phyloP scores from a whole-genome alignment of 2,329 filamentous ascomycete species.

The Arthrobotrys pseudoclavata region DNA sequence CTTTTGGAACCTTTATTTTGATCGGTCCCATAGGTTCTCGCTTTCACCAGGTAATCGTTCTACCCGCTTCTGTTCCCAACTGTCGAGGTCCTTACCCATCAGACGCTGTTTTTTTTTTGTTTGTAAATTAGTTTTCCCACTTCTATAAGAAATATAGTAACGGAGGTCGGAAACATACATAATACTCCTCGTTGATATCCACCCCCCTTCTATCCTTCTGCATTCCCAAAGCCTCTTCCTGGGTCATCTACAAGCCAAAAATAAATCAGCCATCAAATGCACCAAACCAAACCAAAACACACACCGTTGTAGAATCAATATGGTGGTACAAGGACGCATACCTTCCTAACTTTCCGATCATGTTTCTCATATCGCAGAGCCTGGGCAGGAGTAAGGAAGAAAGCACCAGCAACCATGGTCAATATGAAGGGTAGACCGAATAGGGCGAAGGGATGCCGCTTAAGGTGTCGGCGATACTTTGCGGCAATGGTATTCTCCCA shows the following conservation, averaged over 20 bases:
- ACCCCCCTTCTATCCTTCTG: slow-evolving; percentile 78
- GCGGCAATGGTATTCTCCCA: slow-evolving; percentile 71
- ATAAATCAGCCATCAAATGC: background rate
- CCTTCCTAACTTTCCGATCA: slow-evolving; percentile 86
- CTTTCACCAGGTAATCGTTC: slow-evolving; percentile 89
- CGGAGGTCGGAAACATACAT: slow-evolving; percentile 69
- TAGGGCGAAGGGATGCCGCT: slow-evolving; percentile 85
- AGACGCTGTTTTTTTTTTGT: slow-evolving; percentile 72
- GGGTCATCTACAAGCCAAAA: slow-evolving; percentile 70
- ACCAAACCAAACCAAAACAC: background rate
- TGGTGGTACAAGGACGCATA: too few relatives aligned
- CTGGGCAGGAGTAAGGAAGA: slow-evolving; percentile 93
- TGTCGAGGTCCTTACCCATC: slow-evolving; percentile 89
- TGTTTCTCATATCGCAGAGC: slow-evolving; percentile 93
- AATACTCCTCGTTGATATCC: slow-evolving; percentile 87
- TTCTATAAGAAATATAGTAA: background rate
- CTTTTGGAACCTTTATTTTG: slow-evolving; percentile 8
- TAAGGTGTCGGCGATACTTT: slow-evolving; percentile 80
- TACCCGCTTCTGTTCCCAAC: slow-evolving; percentile 97
- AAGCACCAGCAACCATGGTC: slow-evolving; percentile 91
- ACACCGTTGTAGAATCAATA: too few relatives aligned
- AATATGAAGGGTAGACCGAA: slow-evolving; percentile 94
- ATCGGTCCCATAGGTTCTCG: slow-evolving; percentile 68
- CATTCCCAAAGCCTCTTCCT: slow-evolving; percentile 87
- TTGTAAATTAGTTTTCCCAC: background rate